Conservation (phyloP, 345 rosid species). For the Populus alba region DNA sequence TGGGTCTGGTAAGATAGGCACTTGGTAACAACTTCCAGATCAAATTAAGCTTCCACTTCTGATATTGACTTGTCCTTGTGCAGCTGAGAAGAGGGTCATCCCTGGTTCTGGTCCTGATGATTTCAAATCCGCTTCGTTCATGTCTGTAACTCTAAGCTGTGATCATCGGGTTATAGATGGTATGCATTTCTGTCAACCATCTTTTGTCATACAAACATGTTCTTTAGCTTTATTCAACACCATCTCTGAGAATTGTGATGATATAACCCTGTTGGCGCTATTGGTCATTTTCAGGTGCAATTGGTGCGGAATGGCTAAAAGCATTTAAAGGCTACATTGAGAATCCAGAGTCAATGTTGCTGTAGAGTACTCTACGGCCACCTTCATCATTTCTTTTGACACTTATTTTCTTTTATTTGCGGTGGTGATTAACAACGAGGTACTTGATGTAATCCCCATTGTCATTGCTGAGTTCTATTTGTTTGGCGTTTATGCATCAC, state of each 20-base stretch:
- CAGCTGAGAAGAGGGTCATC: slow-evolving; percentile 93
- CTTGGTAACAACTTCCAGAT: neutral
- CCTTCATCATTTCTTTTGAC: neutral
- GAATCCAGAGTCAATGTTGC: slow-evolving; percentile 93
- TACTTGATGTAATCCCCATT: neutral
- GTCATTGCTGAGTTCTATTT: neutral
- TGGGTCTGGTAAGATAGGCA: slow-evolving; percentile 62
- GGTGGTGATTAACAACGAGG: neutral
- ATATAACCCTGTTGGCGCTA: neutral
- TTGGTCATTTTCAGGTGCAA: slow-evolving; percentile 52
- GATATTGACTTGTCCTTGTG: slow-evolving; percentile 2
- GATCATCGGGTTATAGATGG: slow-evolving; percentile 99
- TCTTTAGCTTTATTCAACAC: neutral
- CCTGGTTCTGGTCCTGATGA: slow-evolving; percentile 63
- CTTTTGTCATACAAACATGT: neutral
- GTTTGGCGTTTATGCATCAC: neutral
- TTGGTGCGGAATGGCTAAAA: slow-evolving; percentile 97
- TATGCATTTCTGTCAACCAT: slow-evolving; percentile 19
- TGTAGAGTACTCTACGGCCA: slow-evolving; percentile 29
- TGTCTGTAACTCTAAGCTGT: slow-evolving; percentile 88
- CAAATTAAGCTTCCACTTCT: neutral
- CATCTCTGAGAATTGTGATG: neutral
- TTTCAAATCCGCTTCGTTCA: slow-evolving; percentile 68
- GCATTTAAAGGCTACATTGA: slow-evolving; percentile 89
- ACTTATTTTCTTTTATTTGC: neutral